Conservation (phyloP, 2,329 filamentous ascomycete species). For the Fusarium pseudoanthophilum region DNA sequence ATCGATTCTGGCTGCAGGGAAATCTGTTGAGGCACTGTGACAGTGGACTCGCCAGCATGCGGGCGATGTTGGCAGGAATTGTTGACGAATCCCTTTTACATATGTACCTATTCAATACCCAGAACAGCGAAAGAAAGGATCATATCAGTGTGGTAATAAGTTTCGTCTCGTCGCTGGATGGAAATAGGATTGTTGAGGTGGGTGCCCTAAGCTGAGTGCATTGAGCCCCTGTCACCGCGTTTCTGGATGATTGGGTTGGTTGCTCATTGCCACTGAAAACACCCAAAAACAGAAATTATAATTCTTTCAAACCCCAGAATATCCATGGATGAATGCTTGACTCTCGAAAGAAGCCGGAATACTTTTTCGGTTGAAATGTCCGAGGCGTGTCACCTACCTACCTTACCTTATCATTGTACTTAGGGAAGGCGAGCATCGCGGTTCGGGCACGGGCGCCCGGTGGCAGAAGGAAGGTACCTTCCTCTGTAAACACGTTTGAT, state of each 20-base stretch:
- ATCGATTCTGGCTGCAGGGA: conserved; percentile 38
- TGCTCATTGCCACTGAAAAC: background rate
- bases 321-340: background rate
- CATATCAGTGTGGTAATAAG: background rate
- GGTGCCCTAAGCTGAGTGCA: background rate
- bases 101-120: background rate
- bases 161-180: background rate
- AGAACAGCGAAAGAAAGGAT: background rate
- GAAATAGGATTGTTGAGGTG: background rate
- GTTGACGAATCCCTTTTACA: background rate
- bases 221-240: background rate
- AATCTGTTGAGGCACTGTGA: conserved; percentile 1
- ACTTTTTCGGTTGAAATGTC: background rate
- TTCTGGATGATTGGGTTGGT: background rate
- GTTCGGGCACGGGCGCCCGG: background rate
- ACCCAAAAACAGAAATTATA: background rate
- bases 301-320: background rate
- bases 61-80: background rate
- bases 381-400: background rate
- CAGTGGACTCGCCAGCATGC: background rate
- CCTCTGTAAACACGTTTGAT: conserved; percentile 27
- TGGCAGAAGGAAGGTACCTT: conserved; percentile 1
- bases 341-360: background rate
- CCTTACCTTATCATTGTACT: background rate
- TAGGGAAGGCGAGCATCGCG: background rate